Conservation (phyloP, 192 early-diverging fungal species). For the Coemansia pectinata region DNA sequence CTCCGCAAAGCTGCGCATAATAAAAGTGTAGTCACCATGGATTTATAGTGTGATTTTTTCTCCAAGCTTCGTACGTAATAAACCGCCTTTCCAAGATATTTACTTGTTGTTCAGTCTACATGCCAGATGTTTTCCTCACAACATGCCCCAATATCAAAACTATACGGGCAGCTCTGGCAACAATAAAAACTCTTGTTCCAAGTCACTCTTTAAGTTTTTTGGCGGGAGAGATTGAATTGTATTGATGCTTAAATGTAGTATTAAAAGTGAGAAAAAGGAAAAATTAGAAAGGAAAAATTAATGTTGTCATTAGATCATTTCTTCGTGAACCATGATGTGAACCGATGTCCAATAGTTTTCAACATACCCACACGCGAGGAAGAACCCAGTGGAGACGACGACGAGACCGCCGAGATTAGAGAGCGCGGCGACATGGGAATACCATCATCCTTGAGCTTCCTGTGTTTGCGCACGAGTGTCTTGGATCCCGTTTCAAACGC, state of each 20-base stretch:
- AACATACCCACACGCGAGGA: slow-evolving; percentile 25
- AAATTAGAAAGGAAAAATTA: slow-evolving; percentile 6
- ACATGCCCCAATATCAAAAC: background rate
- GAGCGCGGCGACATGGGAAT: slow-evolving; percentile 35
- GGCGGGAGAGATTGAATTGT: background rate
- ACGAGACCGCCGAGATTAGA: slow-evolving; percentile 44
- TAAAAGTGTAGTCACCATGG: background rate
- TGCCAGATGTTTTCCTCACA: too few species aligned
- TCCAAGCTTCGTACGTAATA: too few species aligned
- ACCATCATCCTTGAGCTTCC: slow-evolving; percentile 7
- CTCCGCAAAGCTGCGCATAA: too few species aligned
- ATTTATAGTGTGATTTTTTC: too few species aligned
- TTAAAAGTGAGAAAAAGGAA: background rate
- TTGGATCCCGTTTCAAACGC: slow-evolving; percentile 31
- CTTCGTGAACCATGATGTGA: slow-evolving; percentile 50
- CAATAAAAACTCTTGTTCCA: too few species aligned
- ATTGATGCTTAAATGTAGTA: background rate
- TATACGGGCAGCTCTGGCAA: too few species aligned
- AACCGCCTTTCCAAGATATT: too few species aligned
- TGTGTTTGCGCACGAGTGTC: slow-evolving; percentile 26
- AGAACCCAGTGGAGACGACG: slow-evolving; percentile 27
- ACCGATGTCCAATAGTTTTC: slow-evolving; percentile 25
- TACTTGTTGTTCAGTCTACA: too few species aligned
- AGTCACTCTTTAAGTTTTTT: too few species aligned
- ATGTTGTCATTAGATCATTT: slow-evolving; percentile 7